phyloP scores from a whole-genome alignment of 23 red algal species.

The Agarophyton chilense region DNA sequence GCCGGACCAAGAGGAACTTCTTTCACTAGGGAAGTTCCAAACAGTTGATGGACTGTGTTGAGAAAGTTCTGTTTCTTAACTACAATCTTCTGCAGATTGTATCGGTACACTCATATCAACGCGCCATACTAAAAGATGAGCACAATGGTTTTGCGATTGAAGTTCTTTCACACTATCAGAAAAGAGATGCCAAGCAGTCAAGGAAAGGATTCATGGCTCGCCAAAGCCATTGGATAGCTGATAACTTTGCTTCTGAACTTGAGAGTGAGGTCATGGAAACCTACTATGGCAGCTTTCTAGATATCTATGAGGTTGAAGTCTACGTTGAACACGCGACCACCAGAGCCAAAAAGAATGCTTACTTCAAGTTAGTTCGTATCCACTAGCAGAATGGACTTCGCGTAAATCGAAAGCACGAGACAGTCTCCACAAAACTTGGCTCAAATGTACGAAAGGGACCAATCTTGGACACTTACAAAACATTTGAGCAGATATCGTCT shows the following conservation, averaged over 20 bases:
- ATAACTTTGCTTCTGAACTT: not conserved
- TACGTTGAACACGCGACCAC: not conserved
- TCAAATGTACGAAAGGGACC: not conserved
- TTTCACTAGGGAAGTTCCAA: no score
- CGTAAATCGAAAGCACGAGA: no score
- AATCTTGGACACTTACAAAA: not conserved
- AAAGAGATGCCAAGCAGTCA: not conserved
- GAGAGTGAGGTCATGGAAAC: no score
- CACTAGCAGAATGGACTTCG: no score
- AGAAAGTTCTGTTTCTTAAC: no score
- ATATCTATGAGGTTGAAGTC: not conserved
- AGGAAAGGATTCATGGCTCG: not conserved
- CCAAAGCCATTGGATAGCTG: not conserved
- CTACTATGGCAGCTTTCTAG: not conserved
- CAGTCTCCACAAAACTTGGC: no score
- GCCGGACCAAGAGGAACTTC: no score
- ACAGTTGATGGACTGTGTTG: not conserved
- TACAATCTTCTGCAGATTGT: no score
- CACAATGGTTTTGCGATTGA: not conserved
- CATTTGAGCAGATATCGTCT: not conserved
- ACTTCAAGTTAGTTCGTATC: no score
- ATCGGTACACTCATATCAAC: no score
- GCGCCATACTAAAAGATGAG: no score
- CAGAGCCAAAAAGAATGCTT: no score
- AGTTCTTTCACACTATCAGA: not conserved